phyloP scores from a whole-genome alignment of 140 eudicot genomes.

The Flaveria floridana region DNA sequence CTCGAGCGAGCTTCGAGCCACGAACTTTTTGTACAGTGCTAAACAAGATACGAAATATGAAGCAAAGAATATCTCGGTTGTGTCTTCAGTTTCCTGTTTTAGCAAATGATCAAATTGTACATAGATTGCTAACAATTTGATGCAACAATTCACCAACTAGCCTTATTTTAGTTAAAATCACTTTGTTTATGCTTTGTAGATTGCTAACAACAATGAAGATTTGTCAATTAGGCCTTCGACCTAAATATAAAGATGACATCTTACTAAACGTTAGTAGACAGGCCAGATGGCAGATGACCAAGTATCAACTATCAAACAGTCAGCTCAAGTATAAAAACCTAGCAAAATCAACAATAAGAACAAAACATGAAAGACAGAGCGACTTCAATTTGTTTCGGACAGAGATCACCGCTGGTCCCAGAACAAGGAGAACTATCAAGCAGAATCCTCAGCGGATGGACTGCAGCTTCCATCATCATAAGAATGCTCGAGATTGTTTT shows the following conservation, averaged over 20 bases:
- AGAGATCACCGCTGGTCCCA: no score
- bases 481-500: neutral
- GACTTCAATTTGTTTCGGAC: neutral
- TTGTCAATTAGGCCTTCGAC: no score
- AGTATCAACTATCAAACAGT: neutral
- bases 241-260: neutral
- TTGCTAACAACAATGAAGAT: neutral
- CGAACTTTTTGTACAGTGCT: no score
- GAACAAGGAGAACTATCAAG: no score
- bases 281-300: neutral
- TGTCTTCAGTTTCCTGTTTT: neutral
- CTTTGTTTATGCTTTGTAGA: neutral
- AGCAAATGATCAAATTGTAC: neutral
- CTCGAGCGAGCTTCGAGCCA: no score
- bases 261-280: neutral
- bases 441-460: no score
- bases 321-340: neutral
- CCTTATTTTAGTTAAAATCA: neutral
- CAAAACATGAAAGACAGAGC: neutral
- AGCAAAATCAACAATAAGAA: neutral
- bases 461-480: no score
- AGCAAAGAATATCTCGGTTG: neutral
- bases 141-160: neutral
- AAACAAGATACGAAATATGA: neutral
- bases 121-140: neutral